Conservation (phyloP, 495 filamentous ascomycete genomes). For the Xylaria castorea region DNA sequence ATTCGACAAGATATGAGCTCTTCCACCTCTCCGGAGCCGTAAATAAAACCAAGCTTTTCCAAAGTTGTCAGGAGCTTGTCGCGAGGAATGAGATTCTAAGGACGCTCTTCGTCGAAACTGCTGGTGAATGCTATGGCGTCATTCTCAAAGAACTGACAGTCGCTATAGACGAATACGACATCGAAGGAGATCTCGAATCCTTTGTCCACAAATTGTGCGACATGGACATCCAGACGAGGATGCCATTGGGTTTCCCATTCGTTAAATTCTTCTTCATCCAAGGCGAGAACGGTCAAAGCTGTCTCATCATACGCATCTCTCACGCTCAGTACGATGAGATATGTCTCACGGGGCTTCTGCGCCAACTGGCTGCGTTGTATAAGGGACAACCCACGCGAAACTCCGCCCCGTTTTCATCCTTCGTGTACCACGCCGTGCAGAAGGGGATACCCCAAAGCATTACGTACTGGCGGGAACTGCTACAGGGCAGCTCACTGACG, state of each 20-base stretch:
- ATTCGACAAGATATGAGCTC: slow-evolving; percentile 51
- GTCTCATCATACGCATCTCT: slow-evolving; percentile 70
- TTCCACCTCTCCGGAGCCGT: slow-evolving; percentile 44
- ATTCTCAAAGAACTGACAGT: slow-evolving; percentile 62
- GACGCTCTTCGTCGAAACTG: slow-evolving; percentile 69
- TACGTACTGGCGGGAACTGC: slow-evolving; percentile 65
- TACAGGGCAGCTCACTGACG: slow-evolving; percentile 59
- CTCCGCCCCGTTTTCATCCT: slow-evolving; percentile 66
- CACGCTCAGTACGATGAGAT: slow-evolving; percentile 81
- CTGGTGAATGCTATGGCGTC: slow-evolving; percentile 65
- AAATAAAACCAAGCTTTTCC: slow-evolving; percentile 39
- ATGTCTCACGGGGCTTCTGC: slow-evolving; percentile 68
- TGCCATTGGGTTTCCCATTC: slow-evolving; percentile 67
- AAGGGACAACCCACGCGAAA: slow-evolving; percentile 32
- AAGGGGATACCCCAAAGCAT: slow-evolving; percentile 42
- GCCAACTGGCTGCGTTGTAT: slow-evolving; percentile 48
- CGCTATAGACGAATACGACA: slow-evolving; percentile 60
- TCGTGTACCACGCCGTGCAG: slow-evolving; percentile 55
- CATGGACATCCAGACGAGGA: slow-evolving; percentile 56
- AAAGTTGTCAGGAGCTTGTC: slow-evolving; percentile 51
- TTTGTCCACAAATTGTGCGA: slow-evolving; percentile 58
- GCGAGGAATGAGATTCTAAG: slow-evolving; percentile 70
- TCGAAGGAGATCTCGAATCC: slow-evolving; percentile 58
- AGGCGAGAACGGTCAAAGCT: slow-evolving; percentile 55
- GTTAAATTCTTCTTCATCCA: slow-evolving; percentile 67